Base-by-base conservation (phyloP, 441 rosid species). In the Adansonia gregorii region DNA sequence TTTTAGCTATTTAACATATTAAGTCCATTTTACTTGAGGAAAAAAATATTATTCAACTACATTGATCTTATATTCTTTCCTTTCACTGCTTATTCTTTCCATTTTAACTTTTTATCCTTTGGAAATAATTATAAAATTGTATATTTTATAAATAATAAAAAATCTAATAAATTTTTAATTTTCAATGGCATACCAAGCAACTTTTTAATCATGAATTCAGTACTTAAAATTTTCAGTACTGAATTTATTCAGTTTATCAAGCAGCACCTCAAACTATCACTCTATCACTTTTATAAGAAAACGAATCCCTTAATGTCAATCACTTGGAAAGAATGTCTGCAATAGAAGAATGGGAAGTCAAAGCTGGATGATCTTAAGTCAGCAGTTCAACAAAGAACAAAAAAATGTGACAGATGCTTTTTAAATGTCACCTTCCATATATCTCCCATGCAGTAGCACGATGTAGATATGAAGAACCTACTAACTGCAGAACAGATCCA, bases 371-470 rank as follows among this genome's bases (percentile, higher is more conserved):
- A 78, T 55, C 60, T 35, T 35, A 55, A 43, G 19, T 27, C 39
- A 31, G 22, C 22, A 31, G 22, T 12, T 69, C 55, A 74, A 73
- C 22, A 72, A 55, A 67, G 11, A 73, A 76, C 66, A 75, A 72
- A 6, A 14, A 64, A 51, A 60, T 67, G 2, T 35, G 51, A 72
- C 35, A 67, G 41, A 60, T 56, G 55, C 41, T 63, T 72, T 35
- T 22, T 39, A 66, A 85, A 76, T 35, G 68, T 85, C 79, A 94
- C 99, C 99, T 94, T 86, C 98, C 99, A 88, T 92, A 94, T 78
- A 88, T 85, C 88, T 96, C 99, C 98, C 98, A 96, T 82, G 96
- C 89, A 74, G 97, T 89, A 79, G 98, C 91, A 78, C 97, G 97
- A 73, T 93, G 88, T 73, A 96, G 82, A 84, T 96, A 93, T 4